Conservation (phyloP, 305 asterid genomes). For the Coffea humblotiana region DNA sequence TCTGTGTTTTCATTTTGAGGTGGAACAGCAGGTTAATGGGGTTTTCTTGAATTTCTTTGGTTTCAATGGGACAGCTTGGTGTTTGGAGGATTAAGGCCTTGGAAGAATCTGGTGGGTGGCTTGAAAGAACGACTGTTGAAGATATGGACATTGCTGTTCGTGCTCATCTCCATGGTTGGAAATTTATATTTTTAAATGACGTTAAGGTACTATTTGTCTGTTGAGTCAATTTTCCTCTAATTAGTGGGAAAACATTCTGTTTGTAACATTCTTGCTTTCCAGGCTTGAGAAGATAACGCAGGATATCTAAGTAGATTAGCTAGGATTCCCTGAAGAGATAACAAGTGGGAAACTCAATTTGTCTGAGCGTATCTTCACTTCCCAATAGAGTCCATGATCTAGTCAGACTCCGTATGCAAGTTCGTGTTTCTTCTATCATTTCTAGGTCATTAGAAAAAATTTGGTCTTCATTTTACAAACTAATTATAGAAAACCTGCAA, state of each 20-base stretch:
- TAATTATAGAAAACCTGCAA: neutral
- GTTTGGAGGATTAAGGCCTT: constrained; percentile 74
- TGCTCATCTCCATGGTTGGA: constrained; percentile 76
- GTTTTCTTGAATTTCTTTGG: constrained; percentile 71
- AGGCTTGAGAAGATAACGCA: neutral
- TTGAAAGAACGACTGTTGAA: constrained; percentile 69
- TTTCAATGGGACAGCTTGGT: constrained; percentile 71
- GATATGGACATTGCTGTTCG: constrained; percentile 79
- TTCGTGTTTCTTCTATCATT: neutral
- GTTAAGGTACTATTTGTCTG: constrained; percentile 45
- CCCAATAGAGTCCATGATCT: neutral
- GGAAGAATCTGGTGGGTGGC: constrained; percentile 87
- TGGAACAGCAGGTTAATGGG: constrained; percentile 77
- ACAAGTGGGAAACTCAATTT: neutral
- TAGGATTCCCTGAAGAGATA: neutral
- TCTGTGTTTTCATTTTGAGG: constrained; percentile 69
- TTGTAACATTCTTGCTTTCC: neutral
- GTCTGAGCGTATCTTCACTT: neutral
- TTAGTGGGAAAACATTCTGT: neutral
- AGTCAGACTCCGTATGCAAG: neutral
- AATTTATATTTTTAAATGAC: constrained; percentile 59
- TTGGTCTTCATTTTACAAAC: neutral
- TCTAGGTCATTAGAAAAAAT: neutral
- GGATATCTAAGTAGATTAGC: neutral
- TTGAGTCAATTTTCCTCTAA: constrained; percentile 1